Conservation (phyloP, 208 protist species). For the Leishmania turanica region DNA sequence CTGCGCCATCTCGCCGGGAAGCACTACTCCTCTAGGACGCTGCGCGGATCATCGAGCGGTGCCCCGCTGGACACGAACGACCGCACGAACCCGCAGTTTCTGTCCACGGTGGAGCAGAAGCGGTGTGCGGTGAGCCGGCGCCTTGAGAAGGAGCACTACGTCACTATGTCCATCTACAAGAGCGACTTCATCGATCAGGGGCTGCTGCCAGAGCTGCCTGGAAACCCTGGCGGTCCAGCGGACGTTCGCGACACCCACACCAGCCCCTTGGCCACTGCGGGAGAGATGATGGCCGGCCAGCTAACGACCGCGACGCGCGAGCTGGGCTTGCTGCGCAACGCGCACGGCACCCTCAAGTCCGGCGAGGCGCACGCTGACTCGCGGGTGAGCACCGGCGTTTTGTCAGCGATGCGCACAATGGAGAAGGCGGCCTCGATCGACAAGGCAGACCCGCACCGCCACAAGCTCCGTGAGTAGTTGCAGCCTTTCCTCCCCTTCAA, state of each 20-base stretch:
- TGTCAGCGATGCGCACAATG: conserved; percentile 41
- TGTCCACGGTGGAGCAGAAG: conserved; percentile 47
- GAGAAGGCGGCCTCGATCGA: conserved; percentile 65
- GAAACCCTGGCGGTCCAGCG: conserved; percentile 30
- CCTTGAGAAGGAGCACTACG: conserved; percentile 72
- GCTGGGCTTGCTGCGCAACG: conserved; percentile 56
- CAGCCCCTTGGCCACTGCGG: conserved; percentile 32
- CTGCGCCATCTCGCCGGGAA: conserved; percentile 59
- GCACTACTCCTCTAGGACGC: background rate
- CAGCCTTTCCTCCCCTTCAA: background rate
- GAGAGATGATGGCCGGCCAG: conserved; percentile 60
- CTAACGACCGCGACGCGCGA: conserved; percentile 41
- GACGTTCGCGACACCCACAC: conserved; percentile 42
- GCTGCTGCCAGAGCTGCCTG: conserved; percentile 75
- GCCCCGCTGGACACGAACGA: conserved; percentile 37
- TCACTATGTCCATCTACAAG: conserved; percentile 73
- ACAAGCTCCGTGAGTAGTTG: conserved; percentile 49
- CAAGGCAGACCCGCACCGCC: conserved; percentile 74
- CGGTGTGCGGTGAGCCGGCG: conserved; percentile 54
- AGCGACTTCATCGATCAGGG: conserved; percentile 68
- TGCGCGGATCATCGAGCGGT: background rate
- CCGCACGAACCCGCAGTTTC: conserved; percentile 71
- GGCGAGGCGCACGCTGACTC: conserved; percentile 17
- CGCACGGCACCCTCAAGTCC: conserved; percentile 64
- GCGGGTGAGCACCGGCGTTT: conserved; percentile 2